Conservation (phyloP, 345 rosid genomes). For the Balakata baccata region DNA sequence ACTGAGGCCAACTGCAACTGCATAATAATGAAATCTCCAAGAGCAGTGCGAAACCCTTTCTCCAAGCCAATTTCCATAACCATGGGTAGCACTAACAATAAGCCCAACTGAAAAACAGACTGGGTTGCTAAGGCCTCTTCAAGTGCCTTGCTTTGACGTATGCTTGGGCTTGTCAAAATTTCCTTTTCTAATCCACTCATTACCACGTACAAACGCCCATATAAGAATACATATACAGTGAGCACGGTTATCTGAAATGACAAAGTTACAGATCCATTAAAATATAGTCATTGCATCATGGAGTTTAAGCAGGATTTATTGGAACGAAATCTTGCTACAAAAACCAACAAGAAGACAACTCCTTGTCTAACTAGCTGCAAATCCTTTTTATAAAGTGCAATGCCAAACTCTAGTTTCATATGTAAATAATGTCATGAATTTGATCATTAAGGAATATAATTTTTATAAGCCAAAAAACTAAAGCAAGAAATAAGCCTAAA, state of each 20-base stretch:
- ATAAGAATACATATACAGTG: constrained; percentile 76
- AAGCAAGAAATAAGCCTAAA: background rate
- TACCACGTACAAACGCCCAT: constrained; percentile 86
- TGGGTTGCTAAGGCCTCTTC: constrained; percentile 84
- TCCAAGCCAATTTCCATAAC: constrained; percentile 94
- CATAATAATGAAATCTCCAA: constrained; percentile 90
- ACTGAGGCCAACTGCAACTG: constrained; percentile 93
- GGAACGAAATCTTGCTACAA: background rate
- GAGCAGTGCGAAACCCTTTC: constrained; percentile 85
- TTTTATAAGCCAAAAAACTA: background rate
- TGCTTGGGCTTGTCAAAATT: constrained; percentile 48
- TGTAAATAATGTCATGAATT: background rate
- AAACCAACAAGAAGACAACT: background rate
- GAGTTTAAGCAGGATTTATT: background rate
- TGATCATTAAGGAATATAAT: background rate
- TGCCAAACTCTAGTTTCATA: background rate
- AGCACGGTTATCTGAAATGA: constrained; percentile 73
- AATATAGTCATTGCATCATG: background rate
- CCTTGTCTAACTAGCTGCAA: background rate
- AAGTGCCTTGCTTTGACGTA: constrained; percentile 72
- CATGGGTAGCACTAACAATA: constrained; percentile 82
- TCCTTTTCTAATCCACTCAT: constrained; percentile 82
- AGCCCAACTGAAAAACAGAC: constrained; percentile 80
- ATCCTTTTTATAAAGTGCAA: background rate
- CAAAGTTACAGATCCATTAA: constrained; percentile 11